These are phyloP conservation scores for Fusarium heterosporum DNA, from an alignment of 2,329 filamentous ascomycete species.

Conservation along the genomic window DNA sequence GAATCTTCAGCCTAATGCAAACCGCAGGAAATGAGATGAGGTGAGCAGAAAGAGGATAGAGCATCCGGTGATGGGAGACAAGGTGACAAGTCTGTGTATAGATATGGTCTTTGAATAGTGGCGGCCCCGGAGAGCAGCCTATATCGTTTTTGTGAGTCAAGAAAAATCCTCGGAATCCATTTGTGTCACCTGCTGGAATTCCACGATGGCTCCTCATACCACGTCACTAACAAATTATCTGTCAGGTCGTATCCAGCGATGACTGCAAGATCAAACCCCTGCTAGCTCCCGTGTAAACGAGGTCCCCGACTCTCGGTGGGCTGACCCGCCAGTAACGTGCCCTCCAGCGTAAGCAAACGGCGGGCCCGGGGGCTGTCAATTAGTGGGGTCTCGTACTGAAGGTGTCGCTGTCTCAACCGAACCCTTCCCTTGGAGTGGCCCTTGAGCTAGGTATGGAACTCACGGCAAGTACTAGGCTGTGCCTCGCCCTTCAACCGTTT, in stretches of 20 bases:
- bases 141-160: constrained; percentile 4
- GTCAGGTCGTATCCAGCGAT: constrained; percentile 13
- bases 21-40: constrained; percentile 22
- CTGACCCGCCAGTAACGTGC: constrained; percentile 29
- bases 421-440: constrained; percentile 18
- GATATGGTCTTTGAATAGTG: neutral
- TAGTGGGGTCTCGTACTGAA: constrained; percentile 10
- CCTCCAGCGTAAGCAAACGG: constrained; percentile 1
- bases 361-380: constrained; percentile 5
- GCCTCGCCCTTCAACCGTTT: constrained; percentile 26
- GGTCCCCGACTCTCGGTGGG: constrained; percentile 25
- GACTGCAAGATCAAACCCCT: constrained; percentile 15
- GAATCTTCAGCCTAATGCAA: constrained; percentile 6
- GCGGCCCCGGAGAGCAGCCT: neutral
- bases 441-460: neutral
- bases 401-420: constrained; percentile 25
- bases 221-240: constrained; percentile 5
- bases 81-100: neutral
- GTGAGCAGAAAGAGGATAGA: neutral
- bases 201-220: constrained; percentile 1
- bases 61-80: neutral
- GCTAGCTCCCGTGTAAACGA: constrained; percentile 33
- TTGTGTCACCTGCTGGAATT: constrained; percentile 3
- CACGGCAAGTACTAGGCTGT: constrained; percentile 1
- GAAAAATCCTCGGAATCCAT: constrained; percentile 5